Base-by-base conservation (phyloP, 2,329 filamentous ascomycete genomes). In the Arthrobotrys megalospora region DNA sequence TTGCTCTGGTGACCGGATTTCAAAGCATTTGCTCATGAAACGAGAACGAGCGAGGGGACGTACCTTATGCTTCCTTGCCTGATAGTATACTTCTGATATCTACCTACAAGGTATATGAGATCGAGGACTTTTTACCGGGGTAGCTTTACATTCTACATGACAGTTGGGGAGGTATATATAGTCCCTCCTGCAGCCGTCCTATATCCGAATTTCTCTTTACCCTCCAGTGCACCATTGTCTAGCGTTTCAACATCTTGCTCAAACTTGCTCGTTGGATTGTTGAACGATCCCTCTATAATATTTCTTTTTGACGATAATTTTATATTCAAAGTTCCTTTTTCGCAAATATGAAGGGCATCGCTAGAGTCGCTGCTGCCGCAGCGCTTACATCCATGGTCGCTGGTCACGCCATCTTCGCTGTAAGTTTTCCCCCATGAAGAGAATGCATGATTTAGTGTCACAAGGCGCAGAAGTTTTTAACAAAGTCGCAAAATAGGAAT, bases 371-470 rank as follows among this genome's bases (percentile, higher is more conserved):
- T 50, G 52, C 67, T 19, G 67, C 62, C 7, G 75, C 75, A 10
- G 75, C 75, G 1, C 67, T 78, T 21, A 28, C 65, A 19, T 72
- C 75, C 16, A 11, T 67, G n/a, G 75, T 72, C 12, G 75, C 75
- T 58, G 67, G 75, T 36, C 75, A 78, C 62, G 38, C 75, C 32
- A 78, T 78, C 50, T 78, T 71, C 52, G 67, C 75, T 48, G 75
- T 78, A 72, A 63, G 67, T 52, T 50, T 28, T 24, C 34, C 1
- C 38, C 7, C 11, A 6, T 36, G 5, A 28, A 28, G 24, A 28
- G n/a, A n/a, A n/a, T 5, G 24, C 5, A 28, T 28, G 5, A 2
- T 28, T 28, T 5, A 5, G 5, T 28, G 5, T 28, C 24, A 28
- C 24, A 28, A 28, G 24, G 5, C 24, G 24, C 5, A 28, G 24